phyloP scores from a whole-genome alignment of 345 rosid genomes.

The Salix purpurea region DNA sequence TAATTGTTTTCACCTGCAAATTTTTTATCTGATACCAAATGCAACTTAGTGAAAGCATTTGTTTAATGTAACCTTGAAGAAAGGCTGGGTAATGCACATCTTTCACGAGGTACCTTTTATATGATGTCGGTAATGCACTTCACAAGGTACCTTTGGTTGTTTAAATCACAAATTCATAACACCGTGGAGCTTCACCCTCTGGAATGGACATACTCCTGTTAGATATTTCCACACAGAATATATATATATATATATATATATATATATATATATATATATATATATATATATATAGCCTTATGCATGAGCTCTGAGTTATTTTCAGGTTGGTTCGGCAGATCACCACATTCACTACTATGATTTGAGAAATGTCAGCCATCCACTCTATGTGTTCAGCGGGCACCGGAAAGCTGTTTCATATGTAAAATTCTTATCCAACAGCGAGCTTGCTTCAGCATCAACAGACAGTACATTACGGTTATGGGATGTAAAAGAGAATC shows the following conservation, averaged over 20 bases:
- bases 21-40: too few relatives aligned
- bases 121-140: neutral
- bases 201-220: neutral
- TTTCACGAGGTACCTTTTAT: neutral
- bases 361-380: slow-evolving; percentile 77
- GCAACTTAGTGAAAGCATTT: neutral
- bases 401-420: slow-evolving; percentile 93
- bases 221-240: neutral
- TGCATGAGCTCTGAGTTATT: neutral
- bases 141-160: neutral
- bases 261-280: too few relatives aligned
- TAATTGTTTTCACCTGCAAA: too few relatives aligned
- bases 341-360: slow-evolving; percentile 91
- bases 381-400: slow-evolving; percentile 86
- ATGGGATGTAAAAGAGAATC: slow-evolving; percentile 92
- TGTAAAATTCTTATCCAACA: slow-evolving; percentile 85
- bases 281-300: neutral
- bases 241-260: neutral
- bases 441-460: slow-evolving; percentile 96
- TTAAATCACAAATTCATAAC: neutral
- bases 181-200: neutral
- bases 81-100: neutral
- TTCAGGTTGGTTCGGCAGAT: slow-evolving; percentile 96
- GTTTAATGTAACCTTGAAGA: neutral
- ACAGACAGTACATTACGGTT: slow-evolving; percentile 90